These are phyloP conservation scores for Myxozyma neotropica DNA, from an alignment of 805 yeast species.

Conservation along the genomic window DNA sequence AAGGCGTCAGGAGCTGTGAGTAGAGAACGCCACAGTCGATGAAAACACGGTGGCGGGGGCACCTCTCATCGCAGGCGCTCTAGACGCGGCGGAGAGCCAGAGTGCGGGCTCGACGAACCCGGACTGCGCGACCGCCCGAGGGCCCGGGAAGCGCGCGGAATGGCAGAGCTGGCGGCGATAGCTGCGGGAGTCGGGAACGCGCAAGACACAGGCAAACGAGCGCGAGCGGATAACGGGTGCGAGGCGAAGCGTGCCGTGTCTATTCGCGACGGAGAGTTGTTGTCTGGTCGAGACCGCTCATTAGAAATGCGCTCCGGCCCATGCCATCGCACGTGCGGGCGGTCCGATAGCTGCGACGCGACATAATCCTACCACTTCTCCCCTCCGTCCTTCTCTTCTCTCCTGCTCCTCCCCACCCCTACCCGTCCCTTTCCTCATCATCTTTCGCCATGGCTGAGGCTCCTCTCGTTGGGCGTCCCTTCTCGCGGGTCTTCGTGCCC, in stretches of 20 bases:
- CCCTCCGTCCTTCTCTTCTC: neutral
- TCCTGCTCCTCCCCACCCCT: constrained; percentile 1
- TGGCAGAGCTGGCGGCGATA: no score
- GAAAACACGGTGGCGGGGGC: neutral
- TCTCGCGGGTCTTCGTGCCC: constrained; percentile 32
- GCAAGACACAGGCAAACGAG: neutral
- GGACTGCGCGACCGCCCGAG: neutral
- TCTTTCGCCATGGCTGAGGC: constrained; percentile 22
- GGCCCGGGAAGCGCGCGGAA: no score
- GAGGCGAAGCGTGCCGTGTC: neutral
- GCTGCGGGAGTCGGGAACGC: no score
- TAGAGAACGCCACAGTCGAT: neutral
- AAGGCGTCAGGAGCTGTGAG: constrained; percentile 2
- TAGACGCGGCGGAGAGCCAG: neutral
- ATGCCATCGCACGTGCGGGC: constrained; percentile 6
- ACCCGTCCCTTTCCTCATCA: neutral
- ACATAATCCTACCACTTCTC: neutral
- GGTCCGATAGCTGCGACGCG: constrained; percentile 2
- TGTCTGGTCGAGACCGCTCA: constrained; percentile 13
- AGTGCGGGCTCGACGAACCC: neutral
- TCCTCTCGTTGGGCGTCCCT: constrained; percentile 32
- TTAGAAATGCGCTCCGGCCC: constrained; percentile 2
- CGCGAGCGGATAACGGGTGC: neutral
- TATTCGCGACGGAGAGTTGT: neutral
- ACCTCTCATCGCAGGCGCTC: constrained; percentile 4